Percentiles rank a stretch among this genome's conserved stretches.
Evolutionary conservation across 2,329 filamentous ascomycete species (phyloP).

Genomic region (Talaromyces pinophilus): DNA sequence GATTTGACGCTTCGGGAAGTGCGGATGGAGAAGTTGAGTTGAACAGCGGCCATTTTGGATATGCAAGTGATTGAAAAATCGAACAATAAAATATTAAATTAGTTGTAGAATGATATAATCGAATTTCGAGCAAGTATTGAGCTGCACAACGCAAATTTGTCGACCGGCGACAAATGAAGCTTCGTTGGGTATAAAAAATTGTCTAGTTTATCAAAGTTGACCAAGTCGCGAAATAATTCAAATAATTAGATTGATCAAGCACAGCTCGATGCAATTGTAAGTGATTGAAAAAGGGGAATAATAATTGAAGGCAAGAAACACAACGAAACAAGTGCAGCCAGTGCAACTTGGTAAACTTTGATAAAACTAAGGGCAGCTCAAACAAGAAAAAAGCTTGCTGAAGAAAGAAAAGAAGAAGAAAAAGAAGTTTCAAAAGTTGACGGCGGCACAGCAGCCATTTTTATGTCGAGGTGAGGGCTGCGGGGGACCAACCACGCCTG

Average conservation of each 20-base stretch:
- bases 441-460: conserved; percentile 27
- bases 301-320: conserved; percentile 39
- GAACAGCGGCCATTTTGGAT: conserved; percentile 78
- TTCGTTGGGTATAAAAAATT: conserved; percentile 16
- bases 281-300: conserved; percentile 15
- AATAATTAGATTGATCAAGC: conserved; percentile 24
- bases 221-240: conserved; percentile 17
- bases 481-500: conserved; percentile 22
- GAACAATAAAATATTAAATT: conserved; percentile 28
- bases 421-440: conserved; percentile 38
- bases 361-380: conserved; percentile 49
- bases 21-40: conserved; percentile 93
- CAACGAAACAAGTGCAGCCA: conserved; percentile 50
- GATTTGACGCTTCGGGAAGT: conserved; percentile 96
- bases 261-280: conserved; percentile 26
- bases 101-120: conserved; percentile 6
- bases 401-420: conserved; percentile 54
- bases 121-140: conserved; percentile 22
- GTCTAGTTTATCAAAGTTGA: conserved; percentile 20
- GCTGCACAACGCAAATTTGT: conserved; percentile 23
- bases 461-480: conserved; percentile 20
- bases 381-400: conserved; percentile 63
- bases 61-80: conserved; percentile 38
- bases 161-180: conserved; percentile 26
- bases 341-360: conserved; percentile 40